Conservation (phyloP, 2,329 filamentous ascomycete species). For the Penicillium sp. region DNA sequence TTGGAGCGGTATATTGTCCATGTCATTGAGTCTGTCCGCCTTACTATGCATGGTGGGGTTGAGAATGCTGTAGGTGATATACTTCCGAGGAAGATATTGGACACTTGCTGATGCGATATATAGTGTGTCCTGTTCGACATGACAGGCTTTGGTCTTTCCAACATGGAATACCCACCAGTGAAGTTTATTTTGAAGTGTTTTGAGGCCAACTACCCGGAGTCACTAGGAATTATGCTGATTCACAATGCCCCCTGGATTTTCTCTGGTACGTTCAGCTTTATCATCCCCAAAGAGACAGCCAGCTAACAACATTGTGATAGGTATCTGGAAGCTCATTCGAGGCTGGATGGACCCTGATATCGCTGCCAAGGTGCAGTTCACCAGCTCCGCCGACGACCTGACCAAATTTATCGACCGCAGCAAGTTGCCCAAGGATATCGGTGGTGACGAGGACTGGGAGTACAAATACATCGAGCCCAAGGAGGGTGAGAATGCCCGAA, state of each 20-base stretch:
- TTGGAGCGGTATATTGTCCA: slow-evolving; percentile 88
- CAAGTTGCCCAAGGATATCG: slow-evolving; percentile 75
- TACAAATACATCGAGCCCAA: slow-evolving; percentile 79
- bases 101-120: slow-evolving; percentile 5
- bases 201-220: slow-evolving; percentile 95
- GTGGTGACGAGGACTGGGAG: slow-evolving; percentile 77
- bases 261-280: slow-evolving; percentile 58
- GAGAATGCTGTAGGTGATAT: slow-evolving; percentile 75
- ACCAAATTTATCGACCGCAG: slow-evolving; percentile 67
- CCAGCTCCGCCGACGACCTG: slow-evolving; percentile 73
- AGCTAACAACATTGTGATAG: slow-evolving; percentile 42
- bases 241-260: slow-evolving; percentile 97
- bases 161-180: slow-evolving; percentile 97
- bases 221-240: slow-evolving; percentile 78
- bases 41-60: slow-evolving; percentile 72
- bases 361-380: slow-evolving; percentile 88
- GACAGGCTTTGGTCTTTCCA: slow-evolving; percentile 87
- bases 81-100: background rate
- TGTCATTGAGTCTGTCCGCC: slow-evolving; percentile 85
- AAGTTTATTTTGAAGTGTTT: slow-evolving; percentile 99
- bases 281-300: background rate
- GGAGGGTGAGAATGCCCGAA: slow-evolving; percentile 69
- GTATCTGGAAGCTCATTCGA: slow-evolving; percentile 89
- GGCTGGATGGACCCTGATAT: slow-evolving; percentile 97
- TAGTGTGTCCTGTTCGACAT: slow-evolving; percentile 92